Evolutionary conservation across 2,329 filamentous ascomycete species (phyloP), one percentile per base, ranked within the genome.

Genomic region (Davidsoniella neocaledoniae): DNA sequence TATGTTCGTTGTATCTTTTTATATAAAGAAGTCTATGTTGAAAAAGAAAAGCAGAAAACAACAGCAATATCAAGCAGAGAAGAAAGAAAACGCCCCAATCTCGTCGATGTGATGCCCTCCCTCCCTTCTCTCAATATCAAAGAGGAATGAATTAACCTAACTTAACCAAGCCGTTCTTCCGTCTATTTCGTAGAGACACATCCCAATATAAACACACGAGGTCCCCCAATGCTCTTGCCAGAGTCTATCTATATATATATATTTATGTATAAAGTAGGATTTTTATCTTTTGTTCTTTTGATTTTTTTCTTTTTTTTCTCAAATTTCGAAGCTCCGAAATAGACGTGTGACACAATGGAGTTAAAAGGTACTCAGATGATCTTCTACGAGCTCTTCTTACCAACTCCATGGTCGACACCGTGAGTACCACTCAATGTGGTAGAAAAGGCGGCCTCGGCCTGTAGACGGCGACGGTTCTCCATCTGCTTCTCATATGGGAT

Each of bases 401-500:
- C 51, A 39, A 53, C 51, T 26, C 51, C 47, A 10, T 46, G 39
- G 23, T 53, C 51, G 4, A 53, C 51, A 7, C 51, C 51, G 21
- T 53, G 51, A 9, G 51, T 53, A 19, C 51, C 51, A 29, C 51
- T 53, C 51, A 53, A 17, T 8, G 51, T 53, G 8, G 51, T 53
- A 16, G 51, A 53, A 21, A 53, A 53, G 23, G 26, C 43, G 5
- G 51, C 19, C 44, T 53, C 51, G n/a, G 48, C 51, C 17, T 50
- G 43, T 43, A 53, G 36, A 5, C 51, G 43, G 37, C 50, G 60
- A 61, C 67, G 64, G 59, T 76, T 77, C 57, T 72, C 73, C 44
- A 67, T 57, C 62, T 75, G 74, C 67, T 80, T 80, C 56, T 74
- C 71, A 55, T 65, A 62, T 9, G 77, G 77, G 54, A 98, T 95